Conservation (phyloP, 192 early-diverging fungal species). For the Podila minutissima region DNA sequence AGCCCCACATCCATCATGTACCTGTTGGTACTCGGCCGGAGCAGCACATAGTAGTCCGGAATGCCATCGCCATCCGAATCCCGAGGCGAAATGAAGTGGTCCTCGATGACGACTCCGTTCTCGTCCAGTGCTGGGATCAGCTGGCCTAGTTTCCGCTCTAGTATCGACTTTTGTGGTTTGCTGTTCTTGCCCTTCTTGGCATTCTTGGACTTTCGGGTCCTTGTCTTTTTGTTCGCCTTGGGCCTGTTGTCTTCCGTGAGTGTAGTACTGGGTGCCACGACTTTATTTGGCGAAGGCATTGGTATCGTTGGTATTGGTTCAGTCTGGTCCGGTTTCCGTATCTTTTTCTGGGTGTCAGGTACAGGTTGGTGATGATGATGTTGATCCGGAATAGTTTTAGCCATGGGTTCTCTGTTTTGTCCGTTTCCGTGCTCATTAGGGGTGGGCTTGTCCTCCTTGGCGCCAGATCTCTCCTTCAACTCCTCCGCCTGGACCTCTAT, state of each 20-base stretch:
- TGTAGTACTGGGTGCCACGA: not conserved
- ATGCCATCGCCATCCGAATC: slow-evolving; percentile 42
- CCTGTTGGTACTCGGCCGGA: slow-evolving; percentile 17
- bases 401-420: too few species aligned
- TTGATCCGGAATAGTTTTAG: too few species aligned
- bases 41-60: slow-evolving; percentile 38
- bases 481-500: too few species aligned
- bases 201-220: not conserved
- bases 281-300: not conserved
- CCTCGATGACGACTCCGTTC: slow-evolving; percentile 27
- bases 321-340: not conserved
- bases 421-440: too few species aligned
- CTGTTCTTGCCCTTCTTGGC: not conserved
- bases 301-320: not conserved
- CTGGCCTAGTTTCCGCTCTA: slow-evolving; percentile 38
- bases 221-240: slow-evolving; percentile 1
- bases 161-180: slow-evolving; percentile 24
- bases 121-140: slow-evolving; percentile 36
- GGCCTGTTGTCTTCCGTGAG: not conserved
- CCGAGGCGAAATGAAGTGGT: slow-evolving; percentile 46
- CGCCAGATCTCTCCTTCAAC: too few species aligned
- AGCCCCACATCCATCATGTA: slow-evolving; percentile 39
- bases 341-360: too few species aligned
- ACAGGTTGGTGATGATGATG: too few species aligned
- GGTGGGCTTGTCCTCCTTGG: too few species aligned